Evolutionary conservation across 2,329 filamentous ascomycete species (phyloP).

Genomic region (Fusarium ambrosium): DNA sequence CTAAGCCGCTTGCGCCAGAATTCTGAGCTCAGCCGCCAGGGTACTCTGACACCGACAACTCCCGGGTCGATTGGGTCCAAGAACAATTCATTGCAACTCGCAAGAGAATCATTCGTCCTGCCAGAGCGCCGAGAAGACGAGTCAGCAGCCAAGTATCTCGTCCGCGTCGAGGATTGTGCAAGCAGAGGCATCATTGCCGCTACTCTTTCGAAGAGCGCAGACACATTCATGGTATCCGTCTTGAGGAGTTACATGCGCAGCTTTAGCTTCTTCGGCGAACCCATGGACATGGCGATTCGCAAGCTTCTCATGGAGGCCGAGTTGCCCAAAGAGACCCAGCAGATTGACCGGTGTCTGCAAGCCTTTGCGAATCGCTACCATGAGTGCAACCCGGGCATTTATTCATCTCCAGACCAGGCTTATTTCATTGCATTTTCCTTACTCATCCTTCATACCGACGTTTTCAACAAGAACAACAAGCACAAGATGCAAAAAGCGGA

Average conservation of each 20-base stretch:
- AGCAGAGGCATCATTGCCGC: constrained; percentile 87
- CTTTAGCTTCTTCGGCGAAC: constrained; percentile 95
- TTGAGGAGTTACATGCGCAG: constrained; percentile 95
- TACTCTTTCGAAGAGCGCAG: constrained; percentile 86
- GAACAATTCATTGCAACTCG: constrained; percentile 84
- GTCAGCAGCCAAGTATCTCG: constrained; percentile 89
- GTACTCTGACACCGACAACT: constrained; percentile 76
- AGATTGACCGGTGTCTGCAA: constrained; percentile 94
- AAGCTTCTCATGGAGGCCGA: constrained; percentile 98
- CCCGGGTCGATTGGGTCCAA: constrained; percentile 81
- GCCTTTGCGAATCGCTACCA: constrained; percentile 97
- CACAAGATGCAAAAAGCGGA: constrained; percentile 97
- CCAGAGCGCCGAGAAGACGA: constrained; percentile 89
- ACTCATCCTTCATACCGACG: constrained; percentile 95
- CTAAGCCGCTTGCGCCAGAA: constrained; percentile 85
- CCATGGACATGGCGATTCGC: constrained; percentile 96
- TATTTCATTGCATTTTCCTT: constrained; percentile 98
- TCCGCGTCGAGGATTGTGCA: constrained; percentile 83
- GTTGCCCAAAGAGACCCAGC: constrained; percentile 95
- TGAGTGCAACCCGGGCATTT: constrained; percentile 98
- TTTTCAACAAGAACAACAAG: constrained; percentile 99
- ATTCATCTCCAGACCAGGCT: constrained; percentile 90
- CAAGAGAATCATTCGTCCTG: constrained; percentile 77
- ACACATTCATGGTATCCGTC: constrained; percentile 85
- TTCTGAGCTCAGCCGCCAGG: constrained; percentile 79